Base-by-base conservation (phyloP, 2,329 filamentous ascomycete species). In the Didymella lethalis region DNA sequence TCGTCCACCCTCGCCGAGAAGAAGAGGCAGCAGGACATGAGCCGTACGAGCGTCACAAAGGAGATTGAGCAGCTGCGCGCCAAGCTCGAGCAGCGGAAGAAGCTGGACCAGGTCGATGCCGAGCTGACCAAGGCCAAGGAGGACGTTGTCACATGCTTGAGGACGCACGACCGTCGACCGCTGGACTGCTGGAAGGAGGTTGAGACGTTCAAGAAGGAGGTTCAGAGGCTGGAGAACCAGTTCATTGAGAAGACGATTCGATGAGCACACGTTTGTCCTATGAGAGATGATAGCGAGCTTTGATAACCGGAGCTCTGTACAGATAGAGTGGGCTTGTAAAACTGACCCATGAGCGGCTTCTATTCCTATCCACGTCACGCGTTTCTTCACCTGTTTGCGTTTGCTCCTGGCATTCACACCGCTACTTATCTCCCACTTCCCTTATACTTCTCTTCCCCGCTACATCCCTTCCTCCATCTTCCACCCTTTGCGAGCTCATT, bases 101-200 rank as follows among this genome's bases (percentile, higher is more conserved):
- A 84, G 75, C 69, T 87, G 60, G 81, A 84, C 55, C 82, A 88
- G 65, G 76, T 92, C 65, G 91, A 93, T 67, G 86, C 89, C 63
- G 81, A 81, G 49, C 87, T 97, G 48, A 88, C 92, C 78, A 85
- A 83, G 75, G 91, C 93, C 20, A 90, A 92, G 78, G 83, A 86
- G 67, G 87, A 89, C 59, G 88, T 97, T 55, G 86, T 95, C 63
- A 85, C 86, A 69, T 98, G 94, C 77, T 82, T 98, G 82, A 84
- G 90, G 62, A 84, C 89, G 72, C 89, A 97, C 77, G 93, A 97
- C 79, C 85, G 92, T 64, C 86, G 92, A 77, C 93, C 94, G 75
- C 82, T 97, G 75, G 91, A 97, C 82, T 98, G 94, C 85, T 97
- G 91, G 90, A 85, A 88, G 79, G 93, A 97, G 85, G 92, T 97